phyloP scores from a whole-genome alignment of 2,329 filamentous ascomycete genomes.

The Arthrocladium fulminans region DNA sequence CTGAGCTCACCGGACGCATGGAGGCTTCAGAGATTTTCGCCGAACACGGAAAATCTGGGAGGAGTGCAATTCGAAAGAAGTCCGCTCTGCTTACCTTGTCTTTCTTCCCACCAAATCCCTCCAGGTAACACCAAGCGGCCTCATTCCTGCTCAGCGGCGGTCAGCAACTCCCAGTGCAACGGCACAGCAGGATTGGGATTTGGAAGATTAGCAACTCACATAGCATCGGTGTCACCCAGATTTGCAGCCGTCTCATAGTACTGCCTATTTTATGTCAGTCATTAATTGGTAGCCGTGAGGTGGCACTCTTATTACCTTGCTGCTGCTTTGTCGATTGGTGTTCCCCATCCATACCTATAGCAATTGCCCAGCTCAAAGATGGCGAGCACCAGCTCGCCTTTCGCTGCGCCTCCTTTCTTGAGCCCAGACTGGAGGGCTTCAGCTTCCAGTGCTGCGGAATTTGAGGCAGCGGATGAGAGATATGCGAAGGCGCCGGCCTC shows the following conservation, averaged over 20 bases:
- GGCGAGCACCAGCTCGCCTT: slow-evolving; percentile 89
- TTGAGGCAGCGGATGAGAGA: slow-evolving; percentile 79
- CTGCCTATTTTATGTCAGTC: slow-evolving; percentile 39
- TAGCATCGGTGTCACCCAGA: slow-evolving; percentile 78
- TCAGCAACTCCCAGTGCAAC: not conserved
- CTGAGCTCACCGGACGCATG: not conserved
- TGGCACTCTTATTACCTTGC: slow-evolving; percentile 41
- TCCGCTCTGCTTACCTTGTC: slow-evolving; percentile 69
- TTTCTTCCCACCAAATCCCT: slow-evolving; percentile 96
- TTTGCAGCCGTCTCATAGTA: slow-evolving; percentile 98
- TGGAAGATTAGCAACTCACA: slow-evolving; percentile 28
- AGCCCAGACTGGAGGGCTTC: slow-evolving; percentile 76
- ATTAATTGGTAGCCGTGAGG: not conserved
- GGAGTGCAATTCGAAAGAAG: slow-evolving; percentile 5
- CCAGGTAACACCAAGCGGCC: slow-evolving; percentile 86
- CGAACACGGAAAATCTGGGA: not conserved
- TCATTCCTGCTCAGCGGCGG: slow-evolving; percentile 63
- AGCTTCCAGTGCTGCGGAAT: slow-evolving; percentile 78
- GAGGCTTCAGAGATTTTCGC: not conserved
- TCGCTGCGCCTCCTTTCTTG: slow-evolving; percentile 87
- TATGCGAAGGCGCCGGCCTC: slow-evolving; percentile 68
- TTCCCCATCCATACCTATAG: slow-evolving; percentile 92
- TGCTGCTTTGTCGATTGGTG: slow-evolving; percentile 73
- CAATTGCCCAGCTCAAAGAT: slow-evolving; percentile 75
- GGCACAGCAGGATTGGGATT: not conserved